phyloP scores from a whole-genome alignment of 2,329 filamentous ascomycete species.

The Colletotrichum caudatum region DNA sequence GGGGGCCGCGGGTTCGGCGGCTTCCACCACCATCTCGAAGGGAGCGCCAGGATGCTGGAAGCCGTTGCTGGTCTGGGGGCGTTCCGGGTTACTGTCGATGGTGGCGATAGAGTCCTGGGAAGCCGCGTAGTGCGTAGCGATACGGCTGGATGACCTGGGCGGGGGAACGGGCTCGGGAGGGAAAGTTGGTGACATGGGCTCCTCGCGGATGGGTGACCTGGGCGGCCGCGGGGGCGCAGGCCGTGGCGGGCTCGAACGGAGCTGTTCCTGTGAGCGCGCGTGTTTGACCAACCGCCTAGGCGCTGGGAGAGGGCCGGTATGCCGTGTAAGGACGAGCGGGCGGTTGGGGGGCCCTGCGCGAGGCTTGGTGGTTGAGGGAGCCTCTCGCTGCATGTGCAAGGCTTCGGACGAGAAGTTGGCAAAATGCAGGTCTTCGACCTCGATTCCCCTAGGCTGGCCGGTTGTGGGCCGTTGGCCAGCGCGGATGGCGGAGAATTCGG shows the following conservation, averaged over 20 bases:
- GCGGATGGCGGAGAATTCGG: constrained; percentile 58
- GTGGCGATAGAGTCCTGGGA: constrained; percentile 16
- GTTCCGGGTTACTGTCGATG: constrained; percentile 49
- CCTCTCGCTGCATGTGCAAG: constrained; percentile 45
- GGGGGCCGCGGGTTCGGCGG: constrained; percentile 42
- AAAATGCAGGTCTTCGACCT: constrained; percentile 58
- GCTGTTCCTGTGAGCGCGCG: constrained; percentile 62
- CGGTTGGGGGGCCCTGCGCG: constrained; percentile 15
- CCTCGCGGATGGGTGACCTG: constrained; percentile 57
- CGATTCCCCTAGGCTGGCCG: constrained; percentile 53
- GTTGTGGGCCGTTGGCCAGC: constrained; percentile 52
- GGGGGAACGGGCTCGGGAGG: constrained; percentile 60
- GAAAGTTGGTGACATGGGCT: constrained; percentile 44
- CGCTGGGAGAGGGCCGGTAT: constrained; percentile 32
- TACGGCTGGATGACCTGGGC: constrained; percentile 67
- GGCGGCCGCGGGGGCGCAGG: constrained; percentile 56
- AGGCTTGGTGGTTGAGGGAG: constrained; percentile 14
- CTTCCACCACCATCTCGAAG: constrained; percentile 49
- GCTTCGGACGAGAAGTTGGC: constrained; percentile 62
- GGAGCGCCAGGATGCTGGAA: constrained; percentile 60
- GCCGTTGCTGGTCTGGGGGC: constrained; percentile 59
- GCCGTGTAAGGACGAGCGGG: constrained; percentile 18
- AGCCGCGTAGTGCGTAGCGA: constrained; percentile 55
- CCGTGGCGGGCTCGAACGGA: constrained; percentile 61
- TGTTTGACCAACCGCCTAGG: constrained; percentile 56